These are phyloP conservation scores for Sarcomyxa edulis DNA, from an alignment of 768 basidiomycete genomes.

Conservation along the genomic window DNA sequence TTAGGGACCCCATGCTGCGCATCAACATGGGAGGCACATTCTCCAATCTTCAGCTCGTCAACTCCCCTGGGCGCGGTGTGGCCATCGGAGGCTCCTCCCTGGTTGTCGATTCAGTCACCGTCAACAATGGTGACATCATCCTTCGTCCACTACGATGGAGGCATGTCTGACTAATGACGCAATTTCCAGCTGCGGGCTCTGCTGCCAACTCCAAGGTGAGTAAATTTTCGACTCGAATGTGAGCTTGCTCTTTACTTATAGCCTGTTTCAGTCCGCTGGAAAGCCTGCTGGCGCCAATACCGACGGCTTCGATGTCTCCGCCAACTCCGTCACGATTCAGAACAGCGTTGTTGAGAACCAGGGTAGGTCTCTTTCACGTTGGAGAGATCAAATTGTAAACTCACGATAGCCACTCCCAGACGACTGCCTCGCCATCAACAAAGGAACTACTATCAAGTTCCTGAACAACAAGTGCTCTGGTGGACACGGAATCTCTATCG, in stretches of 20 bases:
- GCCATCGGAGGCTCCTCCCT: constrained; percentile 13
- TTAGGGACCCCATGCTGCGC: constrained; percentile 14
- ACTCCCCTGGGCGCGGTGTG: constrained; percentile 12
- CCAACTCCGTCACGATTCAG: constrained; percentile 11
- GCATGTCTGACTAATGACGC: too few species aligned
- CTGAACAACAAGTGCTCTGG: too few species aligned
- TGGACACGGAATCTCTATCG: too few species aligned
- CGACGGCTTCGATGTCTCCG: constrained; percentile 17
- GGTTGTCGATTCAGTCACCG: constrained; percentile 10
- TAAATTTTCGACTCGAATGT: too few species aligned
- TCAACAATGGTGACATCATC: constrained; percentile 17
- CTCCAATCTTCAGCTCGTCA: constrained; percentile 10
- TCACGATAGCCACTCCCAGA: too few species aligned
- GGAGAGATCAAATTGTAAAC: too few species aligned
- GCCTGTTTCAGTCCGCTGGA: too few species aligned
- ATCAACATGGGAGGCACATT: constrained; percentile 16
- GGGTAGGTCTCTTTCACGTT: constrained; percentile 3
- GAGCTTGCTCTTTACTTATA: too few species aligned
- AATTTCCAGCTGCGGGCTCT: constrained; percentile 10
- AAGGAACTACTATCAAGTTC: too few species aligned
- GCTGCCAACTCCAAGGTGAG: constrained; percentile 13
- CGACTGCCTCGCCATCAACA: too few species aligned
- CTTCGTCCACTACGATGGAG: too few species aligned
- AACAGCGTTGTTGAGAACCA: constrained; percentile 13
- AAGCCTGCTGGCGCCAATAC: constrained; percentile 14